A percentile compares a stretch with the other conserved stretches of the same genome.
These are phyloP conservation scores for Eurotiales sp. DNA, from an alignment of 2,329 filamentous ascomycete genomes.

Conservation along the genomic window DNA sequence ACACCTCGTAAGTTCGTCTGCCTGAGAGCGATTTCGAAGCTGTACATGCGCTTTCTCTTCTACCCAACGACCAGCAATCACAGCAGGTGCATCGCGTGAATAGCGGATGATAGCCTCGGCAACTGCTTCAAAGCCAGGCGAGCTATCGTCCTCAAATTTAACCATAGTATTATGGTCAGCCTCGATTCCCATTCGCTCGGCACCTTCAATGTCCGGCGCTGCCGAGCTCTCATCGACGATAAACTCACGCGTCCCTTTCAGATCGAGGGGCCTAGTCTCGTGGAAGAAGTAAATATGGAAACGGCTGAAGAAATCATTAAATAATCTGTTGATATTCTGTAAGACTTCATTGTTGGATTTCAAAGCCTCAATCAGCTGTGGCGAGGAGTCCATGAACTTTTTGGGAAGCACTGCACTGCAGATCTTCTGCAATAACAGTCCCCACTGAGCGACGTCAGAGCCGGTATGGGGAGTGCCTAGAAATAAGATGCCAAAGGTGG, in stretches of 20 bases:
- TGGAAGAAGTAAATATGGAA: conserved; percentile 75
- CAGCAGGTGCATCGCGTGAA: conserved; percentile 50
- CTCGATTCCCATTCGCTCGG: conserved; percentile 71
- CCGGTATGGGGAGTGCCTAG: conserved; percentile 73
- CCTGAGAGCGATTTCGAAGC: conserved; percentile 34
- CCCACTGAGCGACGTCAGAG: conserved; percentile 66
- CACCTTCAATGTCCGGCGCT: conserved; percentile 64
- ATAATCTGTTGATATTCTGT: conserved; percentile 69
- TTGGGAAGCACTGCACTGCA: conserved; percentile 62
- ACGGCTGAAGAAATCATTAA: conserved; percentile 65
- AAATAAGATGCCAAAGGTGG: conserved; percentile 72
- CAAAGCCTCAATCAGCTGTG: conserved; percentile 65
- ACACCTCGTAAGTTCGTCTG: conserved; percentile 37
- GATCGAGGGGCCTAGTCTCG: conserved; percentile 67
- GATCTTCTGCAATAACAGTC: conserved; percentile 63
- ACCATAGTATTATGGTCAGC: conserved; percentile 69
- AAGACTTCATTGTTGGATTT: conserved; percentile 70
- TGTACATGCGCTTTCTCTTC: conserved; percentile 49
- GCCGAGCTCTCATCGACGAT: conserved; percentile 70
- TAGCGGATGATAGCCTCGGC: conserved; percentile 47
- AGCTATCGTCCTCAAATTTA: conserved; percentile 62
- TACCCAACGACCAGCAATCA: conserved; percentile 57
- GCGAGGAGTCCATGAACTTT: conserved; percentile 64
- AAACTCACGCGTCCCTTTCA: conserved; percentile 60
- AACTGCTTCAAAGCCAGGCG: conserved; percentile 61